A percentile compares a stretch with the other conserved stretches of the same genome.
Evolutionary conservation across 2,329 filamentous ascomycete species (phyloP).

Genomic region (Alternaria sp.): DNA sequence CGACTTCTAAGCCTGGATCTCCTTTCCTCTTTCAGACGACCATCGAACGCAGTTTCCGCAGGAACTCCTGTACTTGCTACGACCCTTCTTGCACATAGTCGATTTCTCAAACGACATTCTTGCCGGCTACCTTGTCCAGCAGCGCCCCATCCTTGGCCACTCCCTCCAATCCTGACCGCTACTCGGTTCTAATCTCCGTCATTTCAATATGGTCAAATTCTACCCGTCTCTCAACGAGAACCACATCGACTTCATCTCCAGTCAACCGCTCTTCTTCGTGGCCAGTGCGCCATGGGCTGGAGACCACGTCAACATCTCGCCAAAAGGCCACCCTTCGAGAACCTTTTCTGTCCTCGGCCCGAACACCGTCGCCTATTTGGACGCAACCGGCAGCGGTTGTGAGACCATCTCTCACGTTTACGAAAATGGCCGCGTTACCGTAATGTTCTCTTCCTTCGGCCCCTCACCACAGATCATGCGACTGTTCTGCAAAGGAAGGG

Average conservation of each 20-base stretch:
- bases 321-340: conserved; percentile 71
- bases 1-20: background rate
- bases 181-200: background rate
- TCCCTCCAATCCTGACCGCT: background rate
- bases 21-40: background rate
- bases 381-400: conserved; percentile 75
- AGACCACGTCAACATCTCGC: conserved; percentile 75
- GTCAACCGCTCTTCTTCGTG: conserved; percentile 77
- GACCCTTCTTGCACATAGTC: background rate
- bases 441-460: conserved; percentile 75
- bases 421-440: conserved; percentile 76
- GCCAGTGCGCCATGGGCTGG: conserved; percentile 73
- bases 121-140: background rate
- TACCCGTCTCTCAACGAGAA: conserved; percentile 61
- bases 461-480: conserved; percentile 66
- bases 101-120: background rate
- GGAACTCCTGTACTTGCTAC: background rate
- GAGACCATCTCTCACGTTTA: conserved; percentile 79
- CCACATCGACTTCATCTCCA: conserved; percentile 67
- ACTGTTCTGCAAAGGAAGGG: conserved; percentile 65
- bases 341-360: conserved; percentile 67
- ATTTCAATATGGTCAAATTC: conserved; percentile 63
- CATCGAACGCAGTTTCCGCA: background rate
- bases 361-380: conserved; percentile 71
- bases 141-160: background rate